phyloP scores from a whole-genome alignment of 306 rosid genomes.

The Senna siamea region DNA sequence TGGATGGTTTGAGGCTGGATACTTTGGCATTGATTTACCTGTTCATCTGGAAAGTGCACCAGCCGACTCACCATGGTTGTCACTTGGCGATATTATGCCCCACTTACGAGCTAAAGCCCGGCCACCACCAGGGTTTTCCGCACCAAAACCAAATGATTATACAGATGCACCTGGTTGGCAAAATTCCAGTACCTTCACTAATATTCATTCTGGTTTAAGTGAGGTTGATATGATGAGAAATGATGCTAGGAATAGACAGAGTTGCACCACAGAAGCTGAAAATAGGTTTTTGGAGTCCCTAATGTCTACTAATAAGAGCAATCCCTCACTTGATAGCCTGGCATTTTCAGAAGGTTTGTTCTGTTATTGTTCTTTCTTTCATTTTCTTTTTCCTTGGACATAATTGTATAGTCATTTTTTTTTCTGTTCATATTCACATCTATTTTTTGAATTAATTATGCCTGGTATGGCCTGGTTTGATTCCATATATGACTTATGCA shows the following conservation, averaged over 20 bases:
- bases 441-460: slow-evolving; percentile 20
- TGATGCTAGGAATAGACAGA: slow-evolving; percentile 66
- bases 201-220: slow-evolving; percentile 51
- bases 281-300: slow-evolving; percentile 93
- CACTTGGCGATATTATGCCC: slow-evolving; percentile 97
- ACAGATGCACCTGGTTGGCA: slow-evolving; percentile 52
- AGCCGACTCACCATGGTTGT: slow-evolving; percentile 64
- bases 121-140: slow-evolving; percentile 89
- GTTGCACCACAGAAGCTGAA: slow-evolving; percentile 80
- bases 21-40: slow-evolving; percentile 89
- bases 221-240: slow-evolving; percentile 62
- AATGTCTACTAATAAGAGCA: slow-evolving; percentile 73
- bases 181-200: slow-evolving; percentile 53
- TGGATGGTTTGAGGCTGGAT: slow-evolving; percentile 91
- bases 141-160: slow-evolving; percentile 59
- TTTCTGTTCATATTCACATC: slow-evolving; percentile 35
- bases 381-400: not conserved
- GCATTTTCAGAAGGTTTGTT: slow-evolving; percentile 77
- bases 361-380: not conserved
- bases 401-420: slow-evolving; percentile 1
- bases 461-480: slow-evolving; percentile 23
- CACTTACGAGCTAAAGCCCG: slow-evolving; percentile 88
- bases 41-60: slow-evolving; percentile 63
- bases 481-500: slow-evolving; percentile 25
- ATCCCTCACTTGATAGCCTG: slow-evolving; percentile 60